phyloP scores from a whole-genome alignment of 306 rosid genomes.

The Vigna nakashimae region DNA sequence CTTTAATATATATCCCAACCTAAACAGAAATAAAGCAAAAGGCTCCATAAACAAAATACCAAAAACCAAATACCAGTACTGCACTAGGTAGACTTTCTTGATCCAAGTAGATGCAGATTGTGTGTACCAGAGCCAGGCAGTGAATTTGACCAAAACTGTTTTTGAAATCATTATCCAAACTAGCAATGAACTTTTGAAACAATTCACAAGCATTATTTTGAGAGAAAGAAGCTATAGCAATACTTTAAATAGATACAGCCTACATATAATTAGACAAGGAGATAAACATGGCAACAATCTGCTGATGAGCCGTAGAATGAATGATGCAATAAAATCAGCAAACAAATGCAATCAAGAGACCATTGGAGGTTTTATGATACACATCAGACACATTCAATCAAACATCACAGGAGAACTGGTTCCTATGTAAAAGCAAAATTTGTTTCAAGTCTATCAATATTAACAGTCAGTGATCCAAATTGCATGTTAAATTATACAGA shows the following conservation, averaged over 20 bases:
- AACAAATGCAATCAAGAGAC: not conserved
- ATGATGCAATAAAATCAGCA: slow-evolving; percentile 14
- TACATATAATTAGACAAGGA: not conserved
- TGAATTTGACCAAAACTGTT: not conserved
- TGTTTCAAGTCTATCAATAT: slow-evolving; percentile 14
- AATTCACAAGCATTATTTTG: not conserved
- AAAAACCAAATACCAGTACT: not conserved
- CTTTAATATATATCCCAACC: not conserved
- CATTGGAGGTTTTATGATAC: not conserved
- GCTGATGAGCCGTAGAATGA: not conserved
- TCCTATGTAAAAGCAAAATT: slow-evolving; percentile 30
- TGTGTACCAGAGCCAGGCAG: not conserved
- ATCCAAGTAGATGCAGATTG: not conserved
- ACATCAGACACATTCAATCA: not conserved
- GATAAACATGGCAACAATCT: not conserved
- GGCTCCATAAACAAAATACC: not conserved
- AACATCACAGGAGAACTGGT: not conserved
- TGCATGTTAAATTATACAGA: not conserved
- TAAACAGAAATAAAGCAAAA: not conserved
- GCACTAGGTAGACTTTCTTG: not conserved
- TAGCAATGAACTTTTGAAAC: not conserved
- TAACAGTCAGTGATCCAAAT: slow-evolving; percentile 19
- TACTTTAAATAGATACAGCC: not conserved
- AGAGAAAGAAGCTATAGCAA: not conserved
- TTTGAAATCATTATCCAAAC: not conserved